Percentiles rank a stretch among this genome's conserved stretches.
Conservation (phyloP, 2,329 filamentous ascomycete species). For the Arthrobotrys entomopaga region DNA sequence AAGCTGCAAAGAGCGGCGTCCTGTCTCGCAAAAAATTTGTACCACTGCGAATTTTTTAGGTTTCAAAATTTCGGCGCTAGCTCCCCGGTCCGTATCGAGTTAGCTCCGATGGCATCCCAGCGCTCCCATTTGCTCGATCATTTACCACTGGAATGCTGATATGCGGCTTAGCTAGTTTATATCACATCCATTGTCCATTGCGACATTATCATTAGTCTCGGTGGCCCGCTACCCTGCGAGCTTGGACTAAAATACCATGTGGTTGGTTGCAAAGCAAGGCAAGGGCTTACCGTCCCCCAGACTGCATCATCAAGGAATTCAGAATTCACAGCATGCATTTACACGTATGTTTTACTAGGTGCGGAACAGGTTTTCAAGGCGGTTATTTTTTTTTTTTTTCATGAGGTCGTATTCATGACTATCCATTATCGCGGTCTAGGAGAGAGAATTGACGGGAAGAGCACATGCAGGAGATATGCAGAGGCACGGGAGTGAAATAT, state of each 20-base stretch:
- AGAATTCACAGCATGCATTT: background rate
- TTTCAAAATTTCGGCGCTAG: constrained; percentile 39
- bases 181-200: background rate
- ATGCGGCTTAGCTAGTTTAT: too few species aligned
- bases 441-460: constrained; percentile 49
- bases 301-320: too few species aligned
- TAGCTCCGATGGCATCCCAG: constrained; percentile 31
- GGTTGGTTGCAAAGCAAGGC: too few species aligned
- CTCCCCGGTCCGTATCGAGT: constrained; percentile 43
- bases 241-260: too few species aligned
- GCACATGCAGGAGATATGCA: constrained; percentile 45
- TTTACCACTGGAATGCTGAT: constrained; percentile 11
- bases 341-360: too few species aligned
- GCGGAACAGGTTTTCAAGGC: background rate
- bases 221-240: too few species aligned
- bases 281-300: too few species aligned
- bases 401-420: constrained; percentile 51
- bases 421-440: constrained; percentile 50
- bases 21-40: constrained; percentile 45
- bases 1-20: constrained; percentile 16
- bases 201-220: background rate
- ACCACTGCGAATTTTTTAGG: constrained; percentile 38
- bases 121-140: constrained; percentile 38
- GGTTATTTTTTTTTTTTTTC: constrained; percentile 25
- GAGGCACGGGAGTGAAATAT: constrained; percentile 18